These are phyloP conservation scores for Kitagawia praeruptora DNA, from an alignment of 129 eudicot species.

Conservation along the genomic window DNA sequence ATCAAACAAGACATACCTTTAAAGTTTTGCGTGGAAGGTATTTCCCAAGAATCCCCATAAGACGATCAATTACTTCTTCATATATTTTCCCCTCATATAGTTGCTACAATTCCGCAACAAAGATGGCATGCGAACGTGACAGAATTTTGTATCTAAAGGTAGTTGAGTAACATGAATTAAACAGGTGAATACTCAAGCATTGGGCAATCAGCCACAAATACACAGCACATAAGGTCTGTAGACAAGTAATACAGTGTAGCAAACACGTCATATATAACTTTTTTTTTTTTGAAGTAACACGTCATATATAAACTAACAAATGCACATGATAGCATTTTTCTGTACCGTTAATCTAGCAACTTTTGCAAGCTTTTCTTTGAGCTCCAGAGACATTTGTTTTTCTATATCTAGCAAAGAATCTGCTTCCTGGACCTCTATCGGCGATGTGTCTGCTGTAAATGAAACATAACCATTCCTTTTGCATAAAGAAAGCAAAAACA, in stretches of 20 bases:
- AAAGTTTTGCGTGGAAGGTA: background rate
- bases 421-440: background rate
- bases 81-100: background rate
- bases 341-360: slow-evolving; percentile 6
- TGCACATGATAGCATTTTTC: background rate
- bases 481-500: background rate
- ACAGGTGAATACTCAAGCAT: background rate
- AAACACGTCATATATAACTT: background rate
- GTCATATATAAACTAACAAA: too few species aligned
- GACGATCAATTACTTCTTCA: slow-evolving; percentile 3
- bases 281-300: too few species aligned
- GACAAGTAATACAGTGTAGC: background rate
- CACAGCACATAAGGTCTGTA: background rate
- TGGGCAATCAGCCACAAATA: background rate
- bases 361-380: slow-evolving; percentile 1
- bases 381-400: background rate
- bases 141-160: background rate
- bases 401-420: background rate
- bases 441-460: background rate
- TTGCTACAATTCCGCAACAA: background rate
- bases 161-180: background rate
- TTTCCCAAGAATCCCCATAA: slow-evolving; percentile 1
- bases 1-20: background rate
- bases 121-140: background rate
- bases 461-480: background rate